phyloP scores from a whole-genome alignment of 495 filamentous ascomycete species.

The Penicillium pulvis region DNA sequence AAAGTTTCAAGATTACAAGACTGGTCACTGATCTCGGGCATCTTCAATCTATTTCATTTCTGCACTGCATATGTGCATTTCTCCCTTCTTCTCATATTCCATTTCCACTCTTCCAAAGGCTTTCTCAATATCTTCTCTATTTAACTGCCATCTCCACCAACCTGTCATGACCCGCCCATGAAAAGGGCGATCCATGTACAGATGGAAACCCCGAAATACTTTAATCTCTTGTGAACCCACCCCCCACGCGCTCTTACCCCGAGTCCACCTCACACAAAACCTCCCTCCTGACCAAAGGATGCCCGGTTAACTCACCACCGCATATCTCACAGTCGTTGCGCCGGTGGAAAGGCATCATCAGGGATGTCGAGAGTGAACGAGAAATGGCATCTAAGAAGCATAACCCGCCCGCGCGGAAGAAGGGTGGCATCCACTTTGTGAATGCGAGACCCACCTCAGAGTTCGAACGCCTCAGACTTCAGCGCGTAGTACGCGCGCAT shows the following conservation, averaged over 20 bases:
- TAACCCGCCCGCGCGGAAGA: constrained; percentile 21
- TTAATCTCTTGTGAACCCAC: background rate
- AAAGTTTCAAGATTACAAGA: too few species aligned
- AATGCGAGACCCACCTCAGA: constrained; percentile 44
- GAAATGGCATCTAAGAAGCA: constrained; percentile 35
- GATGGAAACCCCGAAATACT: background rate
- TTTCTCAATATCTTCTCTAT: background rate
- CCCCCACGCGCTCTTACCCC: background rate
- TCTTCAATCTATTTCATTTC: too few species aligned
- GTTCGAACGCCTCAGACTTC: constrained; percentile 31
- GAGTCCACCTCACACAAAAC: background rate
- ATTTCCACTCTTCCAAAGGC: background rate
- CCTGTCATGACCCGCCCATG: background rate
- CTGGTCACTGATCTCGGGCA: too few species aligned
- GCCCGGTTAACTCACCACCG: background rate
- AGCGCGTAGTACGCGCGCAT: constrained; percentile 41
- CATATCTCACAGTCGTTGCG: background rate
- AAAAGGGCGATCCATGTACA: background rate
- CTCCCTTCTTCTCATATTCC: background rate
- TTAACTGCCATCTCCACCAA: background rate
- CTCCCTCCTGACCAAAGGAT: background rate
- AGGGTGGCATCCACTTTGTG: constrained; percentile 41
- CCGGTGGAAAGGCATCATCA: background rate
- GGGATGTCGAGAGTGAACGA: constrained; percentile 5
- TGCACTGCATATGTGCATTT: too few species aligned